Base-by-base conservation (phyloP, 192 early-diverging fungal genomes). In the Umbelopsis isabellina region DNA sequence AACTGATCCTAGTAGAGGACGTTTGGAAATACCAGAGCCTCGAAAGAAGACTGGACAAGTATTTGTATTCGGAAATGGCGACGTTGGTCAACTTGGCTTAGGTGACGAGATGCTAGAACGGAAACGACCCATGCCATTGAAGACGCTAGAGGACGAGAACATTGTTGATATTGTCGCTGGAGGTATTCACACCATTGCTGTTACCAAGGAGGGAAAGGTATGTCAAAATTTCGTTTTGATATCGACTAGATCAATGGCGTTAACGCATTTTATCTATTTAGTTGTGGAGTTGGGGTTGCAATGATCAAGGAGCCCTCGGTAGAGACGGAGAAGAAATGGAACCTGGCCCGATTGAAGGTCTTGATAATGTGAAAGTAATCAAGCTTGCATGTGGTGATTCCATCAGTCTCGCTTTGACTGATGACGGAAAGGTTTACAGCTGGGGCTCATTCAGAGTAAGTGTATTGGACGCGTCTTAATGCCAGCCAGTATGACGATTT, bases 211-310 rank as follows among this genome's bases (percentile, higher is more conserved):
- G 35, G 95, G 93, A 46, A 92, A 91, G 86, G 87, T 89, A 87
- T 49, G 68, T 22, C 41, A 37, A 27, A 27, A 18, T 64, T 11
- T 21, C 20, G 25, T 21, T 45, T 18, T 67, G 22, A 41, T 41
- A 41, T 41, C 6, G 10, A 41, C 10, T 10, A 6, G 10, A 41
- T 41, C 51, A 25, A 22, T 53, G 64, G 25, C 6, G 10, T 27
- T 30, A 2, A 20, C 21, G 35, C 70, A 18, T 16, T 45, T 65
- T 16, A 0, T 41, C 37, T 6, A 5, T 9, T 41, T 75, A 87
- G 87, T 73, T 98, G 58, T 98, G 88, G 81, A 91, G 91, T 50
- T 98, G 97, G 97, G 97, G 97, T 0, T 96, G 95, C 83, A 97
- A 97, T 78, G 97, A 98, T 81, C 91, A 98, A 70, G 79, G 83